Base-by-base conservation (phyloP, 805 yeast species). In the Wickerhamomyces mucosus region DNA sequence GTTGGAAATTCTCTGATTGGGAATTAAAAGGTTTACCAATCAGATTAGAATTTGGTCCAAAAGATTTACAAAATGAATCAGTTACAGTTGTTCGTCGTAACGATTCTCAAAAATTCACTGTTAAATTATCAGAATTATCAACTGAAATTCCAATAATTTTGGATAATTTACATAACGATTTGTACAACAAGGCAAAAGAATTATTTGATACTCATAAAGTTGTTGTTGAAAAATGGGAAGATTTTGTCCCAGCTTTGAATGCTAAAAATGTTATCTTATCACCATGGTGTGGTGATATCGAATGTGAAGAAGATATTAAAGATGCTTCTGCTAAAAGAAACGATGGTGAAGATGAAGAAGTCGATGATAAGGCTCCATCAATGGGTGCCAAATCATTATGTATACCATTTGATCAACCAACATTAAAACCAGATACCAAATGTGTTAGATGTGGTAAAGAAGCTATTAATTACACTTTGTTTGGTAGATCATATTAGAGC, bases 311-410 rank as follows among this genome's bases (percentile, higher is more conserved):
- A 47, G 89, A 82, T 47, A 94, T 92, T 61, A 92, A 94, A 71
- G 95, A 88, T 29, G 67, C 84, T 27, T 85, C 94, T 26, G 68
- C 75, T 26, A 77, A 69, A 59, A 74, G 78, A 53, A 81, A 79
- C 54, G 78, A 75, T 47, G 81, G 85, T 45, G 89, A 80, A 41
- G 94, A 82, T 44, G 84, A 75, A 46, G 95, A 82, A 57, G 79
- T 68, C 29, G 99, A 92, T 55, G 97, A 92, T 53, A 81, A 83
- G 59, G 85, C 98, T 16, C 99, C 99, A 55, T 77, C 94, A 32
- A 92, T 92, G 99, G 99, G 99, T 55, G 99, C 99, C 45, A 92
- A 92, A 69, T 81, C 95, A 15, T 70, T 92, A 60, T 92, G 99
- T 73, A 88, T 88, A 58, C 98, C 98, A 43, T 78, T 77, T 53